Evolutionary conservation across 2,329 filamentous ascomycete genomes (phyloP), one percentile per base, ranked within the genome.

Genomic region (Mycosphaerella sp.): DNA sequence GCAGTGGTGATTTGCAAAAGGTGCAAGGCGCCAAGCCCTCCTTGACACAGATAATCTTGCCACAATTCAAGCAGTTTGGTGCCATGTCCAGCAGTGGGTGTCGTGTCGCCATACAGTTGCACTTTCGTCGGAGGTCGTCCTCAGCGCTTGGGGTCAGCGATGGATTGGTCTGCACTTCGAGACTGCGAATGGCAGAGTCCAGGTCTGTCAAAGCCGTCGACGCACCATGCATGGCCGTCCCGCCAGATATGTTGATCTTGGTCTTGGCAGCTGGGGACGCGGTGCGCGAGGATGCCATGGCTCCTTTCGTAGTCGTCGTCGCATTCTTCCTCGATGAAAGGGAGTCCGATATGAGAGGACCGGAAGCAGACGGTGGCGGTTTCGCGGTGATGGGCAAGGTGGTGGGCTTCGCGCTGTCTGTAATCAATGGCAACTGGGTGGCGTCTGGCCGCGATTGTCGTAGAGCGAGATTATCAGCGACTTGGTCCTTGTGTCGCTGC

Each of bases 21-120:
- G 92, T 96, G 70, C 93, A 98, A 0, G 92, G 92, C 0, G 92
- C 92, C 0, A 97, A 78, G 0, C 93, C 93, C 71, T 98, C 91
- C 66, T 93, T 91, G 23, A 95, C 83, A 69, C 93, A 98, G 51
- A 97, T 85, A 10, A 98, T 89, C 69, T 97, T 97, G 55, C 93
- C 93, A 65, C 93, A 98, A 43, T 80, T 85, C 12, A 95, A 74
- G 68, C 93, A 98, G 69, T 97, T 98, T 0, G 93, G 93, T 0
- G 91, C 90, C 0, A 92, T 90, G n/a, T 82, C 82, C 43, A 96
- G 85, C 2, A 97, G 80, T 0, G 92, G 88, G 69, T 98, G 93
- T 1, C 88, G 82, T 0, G 87, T 84, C 0, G 88, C 93, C 66
- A 95, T 89, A 70, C 93, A 98, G 64, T 87, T 87, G 71, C 93